Evolutionary conservation across 345 rosid species (phyloP).

Genomic region (Ailanthus altissimus): DNA sequence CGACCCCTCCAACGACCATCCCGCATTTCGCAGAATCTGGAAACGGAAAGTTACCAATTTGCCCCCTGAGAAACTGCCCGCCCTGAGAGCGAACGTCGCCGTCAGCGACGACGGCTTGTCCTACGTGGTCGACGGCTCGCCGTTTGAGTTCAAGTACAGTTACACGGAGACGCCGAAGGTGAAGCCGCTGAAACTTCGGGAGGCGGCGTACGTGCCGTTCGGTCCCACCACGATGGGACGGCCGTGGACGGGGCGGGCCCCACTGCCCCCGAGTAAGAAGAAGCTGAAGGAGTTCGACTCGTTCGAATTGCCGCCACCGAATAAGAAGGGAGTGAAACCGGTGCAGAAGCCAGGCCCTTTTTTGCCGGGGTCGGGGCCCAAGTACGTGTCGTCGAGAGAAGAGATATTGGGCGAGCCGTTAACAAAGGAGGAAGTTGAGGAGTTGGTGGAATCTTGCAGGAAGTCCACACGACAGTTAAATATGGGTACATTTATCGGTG

Average conservation of each 20-base stretch:
- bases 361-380: constrained; percentile 73
- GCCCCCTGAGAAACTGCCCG: constrained; percentile 22
- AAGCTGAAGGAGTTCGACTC: constrained; percentile 86
- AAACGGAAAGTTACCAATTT: constrained; percentile 28
- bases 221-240: constrained; percentile 80
- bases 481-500: constrained; percentile 53
- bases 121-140: constrained; percentile 80
- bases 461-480: constrained; percentile 75
- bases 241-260: constrained; percentile 97
- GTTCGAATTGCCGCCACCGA: constrained; percentile 66
- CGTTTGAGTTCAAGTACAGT: constrained; percentile 94
- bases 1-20: constrained; percentile 32
- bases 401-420: constrained; percentile 90
- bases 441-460: constrained; percentile 52
- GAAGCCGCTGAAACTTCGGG: constrained; percentile 74
- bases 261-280: constrained; percentile 74
- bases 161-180: constrained; percentile 89
- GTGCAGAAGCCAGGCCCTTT: constrained; percentile 90
- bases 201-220: constrained; percentile 78
- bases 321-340: constrained; percentile 87
- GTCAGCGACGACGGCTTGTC: constrained; percentile 70
- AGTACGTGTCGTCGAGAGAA: constrained; percentile 69
- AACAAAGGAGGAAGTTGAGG: constrained; percentile 63
- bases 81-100: constrained; percentile 43
- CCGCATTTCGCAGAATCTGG: constrained; percentile 41